Base-by-base conservation (phyloP, 345 rosid genomes). In the Dovyalis caffra region DNA sequence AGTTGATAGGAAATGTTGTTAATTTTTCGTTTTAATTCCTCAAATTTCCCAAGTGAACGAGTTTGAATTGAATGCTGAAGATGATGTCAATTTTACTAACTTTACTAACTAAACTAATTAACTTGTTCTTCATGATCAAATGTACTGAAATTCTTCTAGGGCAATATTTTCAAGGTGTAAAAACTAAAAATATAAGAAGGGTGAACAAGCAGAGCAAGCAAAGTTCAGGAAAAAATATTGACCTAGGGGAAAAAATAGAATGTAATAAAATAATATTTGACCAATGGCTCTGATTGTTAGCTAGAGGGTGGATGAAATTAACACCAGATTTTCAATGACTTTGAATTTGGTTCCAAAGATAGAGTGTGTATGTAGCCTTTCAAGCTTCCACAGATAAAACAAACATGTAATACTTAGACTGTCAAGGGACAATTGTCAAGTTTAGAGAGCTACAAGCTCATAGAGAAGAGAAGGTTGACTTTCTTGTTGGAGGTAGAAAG, bases 271-370 rank as follows among this genome's bases (percentile, higher is more conserved):
- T 74, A 81, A 71, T 45, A 64, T 73, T 81, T 85, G 88, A 85
- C 86, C 68, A 60, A 76, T 56, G 64, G 3, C 26, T 64, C 47
- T 43, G 23, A 16, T 31, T 71, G 83, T 77, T 85, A 81, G 90
- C 83, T 87, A 34, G 78, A 74, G 86, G 82, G 85, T 83, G 70
- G 88, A 85, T 81, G 85, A 51, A 81, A 73, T 25, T 45, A 77
- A 57, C 78, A 77, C 79, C 88, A 43, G 73, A 84, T 75, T 87
- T 76, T 84, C 76, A 77, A 79, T 73, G 73, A 68, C 69, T 83
- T 82, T 84, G 81, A 81, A 79, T 76, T 74, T 51, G 68, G 65
- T 67, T 70, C 58, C 77, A 20, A 32, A 47, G 60, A 68, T 66
- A 38, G 72, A 69, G 49, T 45, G 47, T n/a, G n/a, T n/a, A n/a